These are phyloP conservation scores for Syzygium aromaticum DNA, from an alignment of 345 rosid species.

Conservation along the genomic window DNA sequence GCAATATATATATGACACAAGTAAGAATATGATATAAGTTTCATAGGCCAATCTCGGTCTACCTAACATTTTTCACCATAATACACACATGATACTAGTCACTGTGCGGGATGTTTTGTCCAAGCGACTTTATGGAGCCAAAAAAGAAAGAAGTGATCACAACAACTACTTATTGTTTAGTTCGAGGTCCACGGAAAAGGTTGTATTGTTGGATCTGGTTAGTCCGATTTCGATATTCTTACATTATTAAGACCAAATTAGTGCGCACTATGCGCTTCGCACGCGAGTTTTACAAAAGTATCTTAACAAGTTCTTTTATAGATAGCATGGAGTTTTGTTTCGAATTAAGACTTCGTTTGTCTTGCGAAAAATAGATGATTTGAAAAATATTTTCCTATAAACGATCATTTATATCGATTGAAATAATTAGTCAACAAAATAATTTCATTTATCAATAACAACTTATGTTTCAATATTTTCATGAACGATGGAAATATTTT, in stretches of 20 bases:
- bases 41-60: background rate
- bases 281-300: background rate
- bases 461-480: too few relatives aligned
- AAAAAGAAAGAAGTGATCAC: background rate
- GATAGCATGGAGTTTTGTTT: background rate
- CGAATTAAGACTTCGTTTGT: background rate
- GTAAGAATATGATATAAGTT: background rate
- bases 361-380: too few relatives aligned
- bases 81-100: background rate
- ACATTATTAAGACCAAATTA: background rate
- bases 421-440: too few relatives aligned
- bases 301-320: background rate
- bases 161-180: background rate
- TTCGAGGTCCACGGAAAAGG: background rate
- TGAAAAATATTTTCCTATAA: too few relatives aligned
- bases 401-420: too few relatives aligned
- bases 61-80: background rate
- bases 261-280: background rate
- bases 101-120: background rate
- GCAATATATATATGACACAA: background rate
- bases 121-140: background rate
- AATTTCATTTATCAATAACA: too few relatives aligned
- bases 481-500: too few relatives aligned
- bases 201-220: background rate
- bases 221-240: background rate